Evolutionary conservation across 805 yeast species (phyloP), one percentile per base, ranked within the genome.

Genomic region (Saccharomycopsis babjevae): DNA sequence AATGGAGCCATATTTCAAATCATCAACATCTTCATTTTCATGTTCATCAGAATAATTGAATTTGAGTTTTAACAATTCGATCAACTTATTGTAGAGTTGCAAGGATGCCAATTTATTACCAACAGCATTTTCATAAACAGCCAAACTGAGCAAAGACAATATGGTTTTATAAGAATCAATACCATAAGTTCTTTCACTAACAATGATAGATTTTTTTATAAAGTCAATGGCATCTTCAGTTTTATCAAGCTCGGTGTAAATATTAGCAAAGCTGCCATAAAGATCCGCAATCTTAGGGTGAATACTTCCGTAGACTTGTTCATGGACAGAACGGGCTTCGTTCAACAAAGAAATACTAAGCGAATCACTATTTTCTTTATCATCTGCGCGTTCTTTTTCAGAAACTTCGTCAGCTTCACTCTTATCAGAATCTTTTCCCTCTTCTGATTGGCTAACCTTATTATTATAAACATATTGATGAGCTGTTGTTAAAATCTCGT

Each of bases 131-230:
- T 92, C 97, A 68, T 81, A 79, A 68, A 78, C 80, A 1, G 94
- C 96, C 66, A 92, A 75, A 72, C 89, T 90, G 67, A 85, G 78
- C 70, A 86, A 82, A 50, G 89, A 77, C 66, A 89, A 79, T 43
- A 89, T 72, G 30, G 92, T 81, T 65, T 90, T 93, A 68, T 81
- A 82, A 15, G 94, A 82, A 69, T 93, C 98, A 64, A 84, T 72
- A 64, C 99, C 99, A 58, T 77, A 72, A 13, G 84, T 79, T 74
- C 98, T 84, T 77, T 93, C 98, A 62, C 85, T 78, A 63, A 91
- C 82, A 46, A 83, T 76, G 64, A 84, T 79, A 1, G 97, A 83
- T 70, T 82, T 85, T 67, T 94, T 83, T 18, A 85, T 81, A 65
- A 82, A 75, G 13, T 78, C 79, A 58, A 83, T 77, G 13, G 97